Evolutionary conservation across 2,329 filamentous ascomycete genomes (phyloP), one percentile per base, ranked within the genome.

Genomic region (Claviceps sp.): DNA sequence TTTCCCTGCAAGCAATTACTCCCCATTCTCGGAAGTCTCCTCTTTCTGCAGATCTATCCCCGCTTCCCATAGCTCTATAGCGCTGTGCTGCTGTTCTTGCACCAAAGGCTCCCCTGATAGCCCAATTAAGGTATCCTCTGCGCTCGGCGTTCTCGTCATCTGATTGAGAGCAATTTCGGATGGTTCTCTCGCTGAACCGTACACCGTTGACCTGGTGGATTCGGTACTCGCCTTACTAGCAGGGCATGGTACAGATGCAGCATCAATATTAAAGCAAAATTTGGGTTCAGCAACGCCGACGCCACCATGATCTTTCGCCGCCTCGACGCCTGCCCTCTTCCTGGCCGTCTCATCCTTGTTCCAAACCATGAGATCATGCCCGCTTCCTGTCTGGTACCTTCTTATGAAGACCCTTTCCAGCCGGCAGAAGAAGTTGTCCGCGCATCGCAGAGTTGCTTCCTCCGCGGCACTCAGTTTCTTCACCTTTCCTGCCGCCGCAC

Each of bases 1-100:
- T 6, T 37, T 9, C 23, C 16, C n/a, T 11, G 14, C 20, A 23
- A 16, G 14, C 36, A 43, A 9, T 8, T 11, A 26, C 1, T 13
- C 42, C 7, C 47, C 42, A 49, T 49, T 48, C 48, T 52, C 20
- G 17, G 13, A 23, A 14, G 52, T 23, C 40, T 29, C 23, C 39
- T 34, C 6, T 16, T 43, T 14, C 22, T 36, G 29, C 2, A 26
- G 23, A 2, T 44, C 42, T 45, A 44, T 34, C 34, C 51, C 44
- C 20, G 39, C 49, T 45, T 52, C 52, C 48, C 48, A 54, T 44
- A 49, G 50, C 37, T 52, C 50, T 1, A 53, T 51, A 38, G 51
- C 51, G n/a, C 47, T 47, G 9, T 44, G 40, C 26, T 43, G 17
- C 13, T 36, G 29, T 34, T 50, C 47, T 11, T 37, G 37, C 16